These are phyloP conservation scores for Diaporthe humulicola DNA, from an alignment of 2,329 filamentous ascomycete genomes.

Conservation along the genomic window DNA sequence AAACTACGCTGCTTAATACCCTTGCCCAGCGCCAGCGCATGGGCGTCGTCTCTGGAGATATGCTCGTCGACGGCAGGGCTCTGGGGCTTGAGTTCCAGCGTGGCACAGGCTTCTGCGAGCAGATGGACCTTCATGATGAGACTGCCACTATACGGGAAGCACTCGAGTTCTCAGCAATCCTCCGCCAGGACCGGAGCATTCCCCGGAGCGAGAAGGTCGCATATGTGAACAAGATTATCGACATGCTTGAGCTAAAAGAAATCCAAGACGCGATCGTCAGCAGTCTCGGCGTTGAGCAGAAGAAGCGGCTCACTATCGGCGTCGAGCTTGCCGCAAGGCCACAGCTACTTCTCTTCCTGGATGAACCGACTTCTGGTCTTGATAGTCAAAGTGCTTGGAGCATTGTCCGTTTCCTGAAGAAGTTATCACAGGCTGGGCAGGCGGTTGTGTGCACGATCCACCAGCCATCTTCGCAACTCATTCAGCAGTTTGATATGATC, in stretches of 20 bases:
- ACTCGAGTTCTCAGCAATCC: conserved; percentile 74
- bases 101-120: conserved; percentile 79
- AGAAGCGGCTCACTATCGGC: conserved; percentile 76
- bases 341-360: conserved; percentile 78
- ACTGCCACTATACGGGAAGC: conserved; percentile 78
- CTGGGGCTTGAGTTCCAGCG: conserved; percentile 76
- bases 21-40: conserved; percentile 74
- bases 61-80: conserved; percentile 70
- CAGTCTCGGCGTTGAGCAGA: conserved; percentile 68
- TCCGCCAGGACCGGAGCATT: conserved; percentile 72
- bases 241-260: conserved; percentile 75
- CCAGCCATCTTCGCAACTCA: conserved; percentile 58
- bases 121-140: conserved; percentile 77
- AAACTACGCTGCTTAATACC: conserved; percentile 86
- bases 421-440: conserved; percentile 63
- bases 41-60: conserved; percentile 73
- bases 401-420: conserved; percentile 78
- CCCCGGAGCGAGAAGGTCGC: conserved; percentile 73
- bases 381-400: conserved; percentile 82
- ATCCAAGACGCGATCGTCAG: conserved; percentile 79
- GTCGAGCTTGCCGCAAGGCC: conserved; percentile 82
- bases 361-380: conserved; percentile 82
- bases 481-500: conserved; percentile 64
- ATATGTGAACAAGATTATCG: conserved; percentile 79
- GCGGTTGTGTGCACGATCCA: conserved; percentile 61